Conservation (phyloP, 306 rosid species). For the Fragaria iinumae region DNA sequence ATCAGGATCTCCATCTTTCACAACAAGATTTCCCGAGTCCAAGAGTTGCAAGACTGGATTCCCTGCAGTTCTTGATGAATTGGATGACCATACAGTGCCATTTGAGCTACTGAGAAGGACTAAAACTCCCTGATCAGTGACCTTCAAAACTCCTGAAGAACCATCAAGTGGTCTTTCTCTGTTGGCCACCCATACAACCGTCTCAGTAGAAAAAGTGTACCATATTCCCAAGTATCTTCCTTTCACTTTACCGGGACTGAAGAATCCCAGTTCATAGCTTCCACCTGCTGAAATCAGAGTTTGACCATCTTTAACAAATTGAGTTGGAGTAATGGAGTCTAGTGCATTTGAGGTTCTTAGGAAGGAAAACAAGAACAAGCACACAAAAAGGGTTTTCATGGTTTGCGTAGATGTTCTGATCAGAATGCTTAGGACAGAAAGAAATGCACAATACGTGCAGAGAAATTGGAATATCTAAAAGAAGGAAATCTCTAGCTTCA, state of each 20-base stretch:
- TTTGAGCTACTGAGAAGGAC: slow-evolving; percentile 25
- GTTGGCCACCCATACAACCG: slow-evolving; percentile 30
- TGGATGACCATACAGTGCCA: slow-evolving; percentile 39
- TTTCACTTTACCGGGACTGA: slow-evolving; percentile 1
- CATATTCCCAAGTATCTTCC: slow-evolving; percentile 25
- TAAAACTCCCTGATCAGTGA: slow-evolving; percentile 17
- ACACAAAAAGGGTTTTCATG: background rate
- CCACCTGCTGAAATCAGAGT: background rate
- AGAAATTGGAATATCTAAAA: background rate
- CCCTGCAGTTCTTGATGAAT: slow-evolving; percentile 2
- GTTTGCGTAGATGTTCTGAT: background rate
- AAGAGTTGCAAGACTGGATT: slow-evolving; percentile 28
- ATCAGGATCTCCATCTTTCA: slow-evolving; percentile 17
- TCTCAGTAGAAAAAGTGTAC: background rate
- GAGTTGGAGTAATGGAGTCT: background rate
- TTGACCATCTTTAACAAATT: background rate
- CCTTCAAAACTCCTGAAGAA: slow-evolving; percentile 5
- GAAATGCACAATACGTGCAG: background rate
- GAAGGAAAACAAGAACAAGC: background rate
- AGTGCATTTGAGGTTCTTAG: background rate
- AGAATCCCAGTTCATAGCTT: slow-evolving; percentile 27
- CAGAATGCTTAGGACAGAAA: background rate
- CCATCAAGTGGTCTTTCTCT: slow-evolving; percentile 20
- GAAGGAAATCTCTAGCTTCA: background rate
- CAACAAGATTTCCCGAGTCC: slow-evolving; percentile 37